These are phyloP conservation scores for Rhizopogon parksii DNA, from an alignment of 1,284 basidiomycete species.

Conservation along the genomic window DNA sequence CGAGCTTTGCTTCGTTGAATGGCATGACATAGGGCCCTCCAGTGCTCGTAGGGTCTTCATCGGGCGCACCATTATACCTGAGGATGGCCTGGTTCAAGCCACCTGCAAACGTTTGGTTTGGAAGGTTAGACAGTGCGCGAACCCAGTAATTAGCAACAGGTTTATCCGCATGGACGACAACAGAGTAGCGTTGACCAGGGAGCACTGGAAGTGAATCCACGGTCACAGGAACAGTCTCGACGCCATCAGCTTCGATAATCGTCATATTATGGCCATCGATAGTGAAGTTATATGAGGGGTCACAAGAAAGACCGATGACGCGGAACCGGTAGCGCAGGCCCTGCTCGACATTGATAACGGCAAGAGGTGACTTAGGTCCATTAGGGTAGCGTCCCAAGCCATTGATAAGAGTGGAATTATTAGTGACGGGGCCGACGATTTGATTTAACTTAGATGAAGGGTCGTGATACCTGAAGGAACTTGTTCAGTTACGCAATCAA, in stretches of 20 bases:
- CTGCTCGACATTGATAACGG: constrained; percentile 30
- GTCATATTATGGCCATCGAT: constrained; percentile 36
- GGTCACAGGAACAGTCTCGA: constrained; percentile 32
- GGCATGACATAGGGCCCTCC: constrained; percentile 10
- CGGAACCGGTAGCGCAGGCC: constrained; percentile 31
- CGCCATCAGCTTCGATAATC: constrained; percentile 49
- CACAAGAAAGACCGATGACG: constrained; percentile 23
- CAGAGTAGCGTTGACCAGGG: constrained; percentile 32
- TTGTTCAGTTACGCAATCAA: neutral
- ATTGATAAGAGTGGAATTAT: constrained; percentile 41
- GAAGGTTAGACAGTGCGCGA: constrained; percentile 22
- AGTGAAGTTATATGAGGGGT: constrained; percentile 30
- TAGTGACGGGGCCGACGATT: constrained; percentile 14
- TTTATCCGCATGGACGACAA: constrained; percentile 33
- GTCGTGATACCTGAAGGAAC: constrained; percentile 19
- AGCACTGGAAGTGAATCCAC: constrained; percentile 30
- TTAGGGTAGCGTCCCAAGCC: constrained; percentile 36
- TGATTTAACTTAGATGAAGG: constrained; percentile 10
- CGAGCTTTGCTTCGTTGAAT: constrained; percentile 30
- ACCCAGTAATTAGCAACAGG: constrained; percentile 30
- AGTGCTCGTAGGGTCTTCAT: constrained; percentile 28
- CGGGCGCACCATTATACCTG: constrained; percentile 35
- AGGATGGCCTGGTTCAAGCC: constrained; percentile 38
- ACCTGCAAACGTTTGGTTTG: constrained; percentile 19
- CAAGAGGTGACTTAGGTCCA: constrained; percentile 28